phyloP scores from a whole-genome alignment of 2,329 filamentous ascomycete species.

The Colletotrichum sp. region DNA sequence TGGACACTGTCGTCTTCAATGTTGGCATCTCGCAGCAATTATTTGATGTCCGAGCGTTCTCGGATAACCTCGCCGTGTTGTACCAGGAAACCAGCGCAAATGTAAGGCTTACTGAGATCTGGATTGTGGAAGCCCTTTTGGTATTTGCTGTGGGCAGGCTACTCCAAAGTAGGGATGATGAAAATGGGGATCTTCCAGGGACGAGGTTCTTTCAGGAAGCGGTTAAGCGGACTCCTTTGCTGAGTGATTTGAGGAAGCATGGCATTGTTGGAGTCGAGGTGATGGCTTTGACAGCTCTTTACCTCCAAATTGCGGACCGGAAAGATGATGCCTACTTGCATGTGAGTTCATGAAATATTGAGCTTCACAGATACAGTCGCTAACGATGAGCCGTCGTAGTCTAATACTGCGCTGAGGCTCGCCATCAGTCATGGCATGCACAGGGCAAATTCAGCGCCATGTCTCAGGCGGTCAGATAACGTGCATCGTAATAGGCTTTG shows the following conservation, averaged over 20 bases:
- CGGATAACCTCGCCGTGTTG: conserved; percentile 1
- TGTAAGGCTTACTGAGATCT: background rate
- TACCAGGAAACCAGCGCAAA: background rate
- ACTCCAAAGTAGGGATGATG: background rate
- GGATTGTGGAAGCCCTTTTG: conserved; percentile 6
- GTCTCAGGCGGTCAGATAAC: background rate
- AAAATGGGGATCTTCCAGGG: background rate
- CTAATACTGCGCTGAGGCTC: background rate
- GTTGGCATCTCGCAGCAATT: conserved; percentile 19
- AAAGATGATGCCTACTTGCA: conserved; percentile 18
- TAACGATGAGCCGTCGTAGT: background rate
- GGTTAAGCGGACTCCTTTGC: background rate
- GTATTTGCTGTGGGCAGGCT: conserved; percentile 7
- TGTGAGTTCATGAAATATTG: background rate
- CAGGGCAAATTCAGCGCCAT: background rate
- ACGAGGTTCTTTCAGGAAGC: background rate
- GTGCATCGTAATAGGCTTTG: conserved; percentile 11
- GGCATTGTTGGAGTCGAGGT: conserved; percentile 1
- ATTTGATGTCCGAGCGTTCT: conserved; percentile 13
- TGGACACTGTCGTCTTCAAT: background rate
- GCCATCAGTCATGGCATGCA: conserved; percentile 10
- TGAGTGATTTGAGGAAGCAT: background rate
- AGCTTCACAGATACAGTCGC: rapidly evolving
- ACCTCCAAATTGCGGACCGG: conserved; percentile 3
- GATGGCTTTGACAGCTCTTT: conserved; percentile 9